These are phyloP conservation scores for Penicillium sp. DNA, from an alignment of 2,329 filamentous ascomycete species.

Conservation along the genomic window DNA sequence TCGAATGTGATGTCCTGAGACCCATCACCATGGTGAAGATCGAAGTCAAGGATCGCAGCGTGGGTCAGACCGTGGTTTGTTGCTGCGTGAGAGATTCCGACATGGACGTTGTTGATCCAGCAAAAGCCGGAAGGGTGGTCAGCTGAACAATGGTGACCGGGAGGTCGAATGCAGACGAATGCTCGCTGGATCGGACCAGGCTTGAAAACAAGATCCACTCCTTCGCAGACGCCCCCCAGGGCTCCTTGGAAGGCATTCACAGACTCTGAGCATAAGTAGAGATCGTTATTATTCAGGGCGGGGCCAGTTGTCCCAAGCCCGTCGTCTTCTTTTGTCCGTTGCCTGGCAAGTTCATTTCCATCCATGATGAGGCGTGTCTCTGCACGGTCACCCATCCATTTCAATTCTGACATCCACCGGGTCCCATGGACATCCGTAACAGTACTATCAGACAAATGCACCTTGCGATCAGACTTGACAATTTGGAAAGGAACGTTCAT, in stretches of 20 bases:
- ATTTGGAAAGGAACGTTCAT: constrained; percentile 64
- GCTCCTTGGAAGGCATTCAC: constrained; percentile 81
- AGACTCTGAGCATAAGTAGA: constrained; percentile 83
- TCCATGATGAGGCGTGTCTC: constrained; percentile 67
- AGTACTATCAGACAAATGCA: constrained; percentile 63
- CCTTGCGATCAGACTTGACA: constrained; percentile 62
- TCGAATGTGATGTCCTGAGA: constrained; percentile 80
- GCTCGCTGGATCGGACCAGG: constrained; percentile 59
- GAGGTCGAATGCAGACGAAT: constrained; percentile 86
- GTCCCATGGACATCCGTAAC: constrained; percentile 86
- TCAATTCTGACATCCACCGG: constrained; percentile 89
- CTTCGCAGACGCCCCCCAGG: constrained; percentile 85
- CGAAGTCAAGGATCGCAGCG: constrained; percentile 85
- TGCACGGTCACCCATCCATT: constrained; percentile 71
- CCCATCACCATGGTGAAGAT: constrained; percentile 88
- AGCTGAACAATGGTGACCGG: constrained; percentile 89
- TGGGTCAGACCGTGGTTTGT: constrained; percentile 80
- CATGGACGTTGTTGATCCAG: constrained; percentile 97
- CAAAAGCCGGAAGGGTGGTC: constrained; percentile 89
- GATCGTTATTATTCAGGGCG: constrained; percentile 73
- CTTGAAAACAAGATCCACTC: constrained; percentile 73
- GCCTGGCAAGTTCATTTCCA: constrained; percentile 67
- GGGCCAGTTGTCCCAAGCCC: constrained; percentile 35
- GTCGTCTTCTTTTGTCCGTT: constrained; percentile 35
- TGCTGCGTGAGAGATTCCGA: constrained; percentile 85